Percentiles rank a stretch among this genome's conserved stretches.
Evolutionary conservation across 768 basidiomycete genomes (phyloP).

Genomic region (Suillus subaureus): DNA sequence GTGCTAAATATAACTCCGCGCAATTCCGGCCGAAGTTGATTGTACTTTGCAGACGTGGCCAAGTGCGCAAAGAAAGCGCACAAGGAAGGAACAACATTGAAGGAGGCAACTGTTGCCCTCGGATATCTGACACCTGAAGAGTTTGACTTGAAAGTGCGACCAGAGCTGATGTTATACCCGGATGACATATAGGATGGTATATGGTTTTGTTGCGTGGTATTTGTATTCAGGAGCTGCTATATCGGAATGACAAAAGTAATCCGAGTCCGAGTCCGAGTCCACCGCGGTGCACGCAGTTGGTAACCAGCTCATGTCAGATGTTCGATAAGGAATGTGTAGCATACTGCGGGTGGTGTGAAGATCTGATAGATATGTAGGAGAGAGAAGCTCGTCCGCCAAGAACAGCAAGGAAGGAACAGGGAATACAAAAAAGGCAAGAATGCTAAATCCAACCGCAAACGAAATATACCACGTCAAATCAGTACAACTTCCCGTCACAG

Average conservation of each 20-base stretch:
- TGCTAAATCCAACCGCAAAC: conserved; percentile 38
- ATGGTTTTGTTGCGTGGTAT: conserved; percentile 3
- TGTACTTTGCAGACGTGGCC: conserved; percentile 74
- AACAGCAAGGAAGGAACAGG: conserved; percentile 23
- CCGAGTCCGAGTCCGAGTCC: neutral
- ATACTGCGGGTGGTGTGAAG: neutral
- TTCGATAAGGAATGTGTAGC: neutral
- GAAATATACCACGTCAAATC: conserved; percentile 30
- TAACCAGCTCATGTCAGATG: neutral
- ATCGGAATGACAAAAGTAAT: too few relatives aligned
- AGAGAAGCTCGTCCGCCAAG: conserved; percentile 28
- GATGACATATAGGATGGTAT: conserved; percentile 40
- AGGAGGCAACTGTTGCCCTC: conserved; percentile 89
- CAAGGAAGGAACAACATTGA: conserved; percentile 94
- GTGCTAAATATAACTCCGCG: conserved; percentile 35
- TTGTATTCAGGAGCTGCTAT: too few relatives aligned
- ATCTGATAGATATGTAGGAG: neutral
- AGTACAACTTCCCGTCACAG: conserved; percentile 36
- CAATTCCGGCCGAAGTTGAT: conserved; percentile 6
- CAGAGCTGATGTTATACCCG: conserved; percentile 88
- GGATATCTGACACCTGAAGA: conserved; percentile 87
- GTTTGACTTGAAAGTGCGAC: conserved; percentile 92
- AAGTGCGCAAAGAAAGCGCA: conserved; percentile 99
- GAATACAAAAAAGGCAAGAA: conserved; percentile 32
- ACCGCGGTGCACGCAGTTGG: neutral